Evolutionary conservation across 192 early-diverging fungal genomes (phyloP).

Genomic region (Diversispora eburnea): DNA sequence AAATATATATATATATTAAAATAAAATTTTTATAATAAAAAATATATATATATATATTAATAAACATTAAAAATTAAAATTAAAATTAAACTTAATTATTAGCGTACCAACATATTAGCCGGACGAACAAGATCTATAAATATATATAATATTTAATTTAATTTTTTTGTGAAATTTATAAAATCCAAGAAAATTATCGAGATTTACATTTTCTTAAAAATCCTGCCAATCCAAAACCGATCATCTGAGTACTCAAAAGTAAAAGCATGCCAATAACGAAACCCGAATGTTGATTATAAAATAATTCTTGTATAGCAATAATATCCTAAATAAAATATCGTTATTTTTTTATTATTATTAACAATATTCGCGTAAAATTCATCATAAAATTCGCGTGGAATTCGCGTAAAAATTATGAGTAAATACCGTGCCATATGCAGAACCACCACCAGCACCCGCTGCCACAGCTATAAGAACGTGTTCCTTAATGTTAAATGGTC

Average conservation of each 20-base stretch:
- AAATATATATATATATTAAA: slow-evolving; percentile 42
- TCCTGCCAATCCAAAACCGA: slow-evolving; percentile 70
- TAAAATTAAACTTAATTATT: neutral
- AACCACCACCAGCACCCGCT: slow-evolving; percentile 46
- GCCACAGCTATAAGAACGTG: slow-evolving; percentile 58
- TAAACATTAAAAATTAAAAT: neutral
- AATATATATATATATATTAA: no score
- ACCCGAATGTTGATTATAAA: slow-evolving; percentile 53
- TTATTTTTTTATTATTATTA: neutral
- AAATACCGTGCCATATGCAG: slow-evolving; percentile 44
- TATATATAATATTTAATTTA: neutral
- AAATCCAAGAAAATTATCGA: neutral
- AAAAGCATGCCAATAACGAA: slow-evolving; percentile 53
- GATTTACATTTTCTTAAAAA: slow-evolving; percentile 51
- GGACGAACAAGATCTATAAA: slow-evolving; percentile 22
- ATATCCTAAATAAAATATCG: neutral
- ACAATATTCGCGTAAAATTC: neutral
- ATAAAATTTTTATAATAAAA: no score
- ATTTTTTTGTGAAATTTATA: neutral
- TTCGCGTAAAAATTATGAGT: neutral
- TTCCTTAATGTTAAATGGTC: slow-evolving; percentile 66
- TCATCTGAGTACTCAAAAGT: slow-evolving; percentile 56
- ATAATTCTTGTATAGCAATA: slow-evolving; percentile 50
- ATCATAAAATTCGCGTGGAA: neutral
- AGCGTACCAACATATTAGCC: slow-evolving; percentile 24